Evolutionary conservation across 345 rosid genomes (phyloP).

Genomic region (Eucalyptus pauciflora): DNA sequence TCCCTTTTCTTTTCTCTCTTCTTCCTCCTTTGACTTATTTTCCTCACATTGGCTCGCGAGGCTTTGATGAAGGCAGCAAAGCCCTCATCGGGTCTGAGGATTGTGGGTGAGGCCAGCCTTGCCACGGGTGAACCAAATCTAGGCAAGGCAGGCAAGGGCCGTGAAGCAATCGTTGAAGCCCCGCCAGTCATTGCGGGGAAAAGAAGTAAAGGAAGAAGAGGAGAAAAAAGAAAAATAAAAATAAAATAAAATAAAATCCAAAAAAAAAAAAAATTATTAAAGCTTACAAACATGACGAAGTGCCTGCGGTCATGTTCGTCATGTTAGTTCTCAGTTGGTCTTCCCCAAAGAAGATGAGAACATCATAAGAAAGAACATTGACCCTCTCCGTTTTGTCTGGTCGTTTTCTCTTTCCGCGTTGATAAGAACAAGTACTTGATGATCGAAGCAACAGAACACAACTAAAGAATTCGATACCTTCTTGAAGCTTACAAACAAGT

Average conservation of each 20-base stretch:
- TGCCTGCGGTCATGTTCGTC: background rate
- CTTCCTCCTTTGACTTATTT: no score
- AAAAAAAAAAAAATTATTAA: no score
- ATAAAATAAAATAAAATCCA: no score
- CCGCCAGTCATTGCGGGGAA: no score
- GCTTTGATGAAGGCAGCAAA: accelerated
- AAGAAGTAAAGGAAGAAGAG: no score
- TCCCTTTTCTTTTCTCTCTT: no score
- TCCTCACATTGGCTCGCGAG: no score
- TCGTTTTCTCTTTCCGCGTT: background rate
- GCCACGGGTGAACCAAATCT: no score
- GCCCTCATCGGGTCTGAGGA: accelerated
- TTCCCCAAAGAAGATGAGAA: background rate
- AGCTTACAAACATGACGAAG: background rate
- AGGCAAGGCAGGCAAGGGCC: no score
- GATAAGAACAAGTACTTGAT: background rate
- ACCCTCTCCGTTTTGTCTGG: background rate
- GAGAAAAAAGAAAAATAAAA: no score
- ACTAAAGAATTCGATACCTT: background rate
- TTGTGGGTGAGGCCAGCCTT: no score
- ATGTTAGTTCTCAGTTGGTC: background rate
- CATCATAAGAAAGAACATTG: background rate
- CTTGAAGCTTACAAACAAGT: background rate
- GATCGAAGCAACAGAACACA: background rate
- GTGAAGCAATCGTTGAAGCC: no score